Evolutionary conservation across 768 basidiomycete genomes (phyloP), one percentile per base, ranked within the genome.

Genomic region (Agaricus subrufescens): DNA sequence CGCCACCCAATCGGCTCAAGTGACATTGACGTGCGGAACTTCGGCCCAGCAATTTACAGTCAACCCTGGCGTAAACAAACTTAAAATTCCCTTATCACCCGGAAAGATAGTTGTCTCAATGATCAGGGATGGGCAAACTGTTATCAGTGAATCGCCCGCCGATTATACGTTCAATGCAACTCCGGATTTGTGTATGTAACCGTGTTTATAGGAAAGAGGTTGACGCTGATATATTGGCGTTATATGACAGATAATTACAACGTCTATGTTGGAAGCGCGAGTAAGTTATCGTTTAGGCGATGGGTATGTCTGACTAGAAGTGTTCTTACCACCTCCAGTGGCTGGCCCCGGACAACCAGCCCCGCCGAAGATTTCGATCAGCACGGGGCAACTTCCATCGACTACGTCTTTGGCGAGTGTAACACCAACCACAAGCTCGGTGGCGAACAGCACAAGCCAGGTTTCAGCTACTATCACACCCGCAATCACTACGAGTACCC

Each of bases 41-140:
- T 72, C 75, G 6, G 67, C 70, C 39, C 64, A 69, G 50, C 73
- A 72, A 6, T 74, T 73, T 68, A 66, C 76, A 73, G 72, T 77
- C 55, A 39, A 67, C 57, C 61, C 73, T 8, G 87, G 88, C 57
- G 76, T 86, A 38, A 79, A 76, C 63, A 85, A 85, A 67, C 79
- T 91, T 47, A 79, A 80, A 61, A 69, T 85, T 30, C 73, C 79
- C 14, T 72, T 86, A 45, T 65, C 79, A 0, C 66, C 79, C n/a
- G 86, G 81, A 2, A 73, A 74, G 62, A 81, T 85, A 68, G 75
- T 75, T 29, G 85, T 84, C 26, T 72, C 72, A 23, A 77, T 89
- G 75, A 63, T 68, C 26, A 76, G 82, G 61, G 69, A 68, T 56
- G 81, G 82, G 4, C 64, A 69, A 50, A 81, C 75, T 2, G 73